A percentile compares a stretch with the other conserved stretches of the same genome.
These are phyloP conservation scores for Ziziphus jujuba DNA, from an alignment of 306 rosid genomes.

Conservation along the genomic window DNA sequence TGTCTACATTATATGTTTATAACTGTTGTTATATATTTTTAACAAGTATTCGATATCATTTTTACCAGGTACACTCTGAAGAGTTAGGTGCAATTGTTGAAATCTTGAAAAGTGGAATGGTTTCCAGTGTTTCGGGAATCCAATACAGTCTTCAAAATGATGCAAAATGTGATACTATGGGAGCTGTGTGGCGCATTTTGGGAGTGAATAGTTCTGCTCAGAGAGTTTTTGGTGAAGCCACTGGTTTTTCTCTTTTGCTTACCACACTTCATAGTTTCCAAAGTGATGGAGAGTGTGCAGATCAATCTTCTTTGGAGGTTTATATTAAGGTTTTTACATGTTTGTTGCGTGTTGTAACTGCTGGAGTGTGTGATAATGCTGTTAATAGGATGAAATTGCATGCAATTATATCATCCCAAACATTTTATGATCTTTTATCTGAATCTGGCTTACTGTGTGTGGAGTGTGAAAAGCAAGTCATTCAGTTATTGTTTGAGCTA, in stretches of 20 bases:
- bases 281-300: conserved; percentile 54
- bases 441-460: conserved; percentile 94
- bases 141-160: conserved; percentile 79
- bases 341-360: conserved; percentile 79
- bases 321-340: conserved; percentile 61
- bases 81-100: conserved; percentile 88
- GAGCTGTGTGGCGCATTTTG: conserved; percentile 83
- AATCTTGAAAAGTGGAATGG: conserved; percentile 96
- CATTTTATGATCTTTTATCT: conserved; percentile 83
- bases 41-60: conserved; percentile 25
- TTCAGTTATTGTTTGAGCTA: conserved; percentile 88
- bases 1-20: conserved; percentile 8
- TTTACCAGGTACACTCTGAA: conserved; percentile 85
- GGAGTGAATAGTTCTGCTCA: conserved; percentile 78
- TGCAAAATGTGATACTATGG: conserved; percentile 96
- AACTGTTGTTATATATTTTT: conserved; percentile 23
- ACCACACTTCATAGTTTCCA: conserved; percentile 95
- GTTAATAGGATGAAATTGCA: conserved; percentile 82
- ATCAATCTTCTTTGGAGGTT: conserved; percentile 56
- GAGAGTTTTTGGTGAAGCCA: conserved; percentile 92
- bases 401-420: conserved; percentile 74
- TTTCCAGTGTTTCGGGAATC: conserved; percentile 72
- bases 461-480: conserved; percentile 88
- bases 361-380: conserved; percentile 77
- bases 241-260: conserved; percentile 97